These are phyloP conservation scores for Thermochaetoides thermophila DNA, from an alignment of 495 filamentous ascomycete genomes.

Conservation along the genomic window DNA sequence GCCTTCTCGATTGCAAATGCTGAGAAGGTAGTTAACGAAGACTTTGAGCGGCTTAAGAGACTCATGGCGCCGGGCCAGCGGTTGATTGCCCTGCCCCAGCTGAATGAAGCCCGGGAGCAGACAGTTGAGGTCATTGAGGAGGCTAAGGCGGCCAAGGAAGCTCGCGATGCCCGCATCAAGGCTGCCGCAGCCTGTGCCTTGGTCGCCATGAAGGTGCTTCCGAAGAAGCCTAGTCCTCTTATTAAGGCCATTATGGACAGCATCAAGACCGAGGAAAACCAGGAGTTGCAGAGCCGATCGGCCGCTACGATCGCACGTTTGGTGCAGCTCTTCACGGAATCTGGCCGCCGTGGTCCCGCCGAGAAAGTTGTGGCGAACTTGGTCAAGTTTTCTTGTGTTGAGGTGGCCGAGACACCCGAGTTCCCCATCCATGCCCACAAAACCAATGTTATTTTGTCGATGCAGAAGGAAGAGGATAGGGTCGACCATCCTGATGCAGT, in stretches of 20 bases:
- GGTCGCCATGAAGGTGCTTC: slow-evolving; percentile 68
- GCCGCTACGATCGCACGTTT: slow-evolving; percentile 66
- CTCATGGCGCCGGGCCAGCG: slow-evolving; percentile 68
- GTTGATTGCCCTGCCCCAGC: slow-evolving; percentile 56
- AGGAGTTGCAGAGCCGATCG: slow-evolving; percentile 79
- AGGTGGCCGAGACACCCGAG: slow-evolving; percentile 93
- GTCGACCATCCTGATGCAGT: slow-evolving; percentile 82
- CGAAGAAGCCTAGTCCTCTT: slow-evolving; percentile 77
- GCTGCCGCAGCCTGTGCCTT: slow-evolving; percentile 78
- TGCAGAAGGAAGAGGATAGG: slow-evolving; percentile 92
- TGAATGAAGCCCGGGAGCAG: slow-evolving; percentile 57
- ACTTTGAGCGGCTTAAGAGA: slow-evolving; percentile 80
- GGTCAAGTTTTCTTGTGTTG: slow-evolving; percentile 91
- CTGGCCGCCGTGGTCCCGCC: slow-evolving; percentile 61
- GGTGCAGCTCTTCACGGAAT: slow-evolving; percentile 70
- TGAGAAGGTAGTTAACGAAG: slow-evolving; percentile 64
- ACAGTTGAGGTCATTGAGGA: slow-evolving; percentile 59
- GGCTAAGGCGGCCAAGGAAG: slow-evolving; percentile 59
- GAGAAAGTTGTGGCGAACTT: slow-evolving; percentile 90
- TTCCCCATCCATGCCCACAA: slow-evolving; percentile 65
- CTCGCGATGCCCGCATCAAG: slow-evolving; percentile 71
- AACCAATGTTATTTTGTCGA: slow-evolving; percentile 67
- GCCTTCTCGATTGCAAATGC: slow-evolving; percentile 82
- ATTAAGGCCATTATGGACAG: slow-evolving; percentile 98
- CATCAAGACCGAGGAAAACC: slow-evolving; percentile 85